A percentile compares a stretch with the other conserved stretches of the same genome.
phyloP scores from a whole-genome alignment of 1,284 basidiomycete species.

The Tilletia setariae region DNA sequence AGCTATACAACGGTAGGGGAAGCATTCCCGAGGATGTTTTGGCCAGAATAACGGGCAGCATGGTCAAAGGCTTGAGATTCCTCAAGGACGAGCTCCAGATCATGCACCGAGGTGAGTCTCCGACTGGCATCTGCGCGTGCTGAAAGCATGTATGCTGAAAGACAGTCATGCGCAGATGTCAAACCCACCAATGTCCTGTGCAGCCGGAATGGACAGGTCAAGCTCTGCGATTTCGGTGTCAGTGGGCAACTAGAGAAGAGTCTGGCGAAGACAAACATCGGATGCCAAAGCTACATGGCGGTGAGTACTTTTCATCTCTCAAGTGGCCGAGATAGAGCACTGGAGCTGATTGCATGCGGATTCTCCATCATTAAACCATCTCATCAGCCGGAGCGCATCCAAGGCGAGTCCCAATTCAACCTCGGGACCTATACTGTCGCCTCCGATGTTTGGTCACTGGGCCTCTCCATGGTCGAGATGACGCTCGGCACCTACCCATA shows the following conservation, averaged over 20 bases:
- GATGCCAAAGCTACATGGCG: slow-evolving; percentile 98
- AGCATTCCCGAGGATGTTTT: slow-evolving; percentile 80
- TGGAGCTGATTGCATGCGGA: background rate
- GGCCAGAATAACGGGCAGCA: slow-evolving; percentile 74
- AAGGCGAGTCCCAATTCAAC: slow-evolving; percentile 83
- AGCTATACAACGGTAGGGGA: slow-evolving; percentile 59
- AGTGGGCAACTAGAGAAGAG: slow-evolving; percentile 95
- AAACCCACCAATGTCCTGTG: slow-evolving; percentile 96
- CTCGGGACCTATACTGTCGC: slow-evolving; percentile 89
- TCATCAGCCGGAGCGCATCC: slow-evolving; percentile 76
- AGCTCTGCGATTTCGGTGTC: slow-evolving; percentile 96
- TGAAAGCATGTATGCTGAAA: background rate
- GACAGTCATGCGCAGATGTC: slow-evolving; percentile 63
- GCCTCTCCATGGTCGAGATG: slow-evolving; percentile 89
- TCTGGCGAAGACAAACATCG: slow-evolving; percentile 95
- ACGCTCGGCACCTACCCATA: slow-evolving; percentile 90
- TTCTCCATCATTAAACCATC: background rate
- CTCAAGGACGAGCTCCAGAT: slow-evolving; percentile 94
- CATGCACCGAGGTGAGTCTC: slow-evolving; percentile 69
- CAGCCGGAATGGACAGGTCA: slow-evolving; percentile 82
- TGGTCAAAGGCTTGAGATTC: slow-evolving; percentile 89
- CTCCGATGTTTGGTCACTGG: slow-evolving; percentile 98
- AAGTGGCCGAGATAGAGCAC: background rate
- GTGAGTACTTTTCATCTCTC: slow-evolving; percentile 14
- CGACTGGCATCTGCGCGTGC: background rate